Evolutionary conservation across 495 filamentous ascomycete genomes (phyloP), one percentile per base, ranked within the genome.

Genomic region (Tuber indicum): DNA sequence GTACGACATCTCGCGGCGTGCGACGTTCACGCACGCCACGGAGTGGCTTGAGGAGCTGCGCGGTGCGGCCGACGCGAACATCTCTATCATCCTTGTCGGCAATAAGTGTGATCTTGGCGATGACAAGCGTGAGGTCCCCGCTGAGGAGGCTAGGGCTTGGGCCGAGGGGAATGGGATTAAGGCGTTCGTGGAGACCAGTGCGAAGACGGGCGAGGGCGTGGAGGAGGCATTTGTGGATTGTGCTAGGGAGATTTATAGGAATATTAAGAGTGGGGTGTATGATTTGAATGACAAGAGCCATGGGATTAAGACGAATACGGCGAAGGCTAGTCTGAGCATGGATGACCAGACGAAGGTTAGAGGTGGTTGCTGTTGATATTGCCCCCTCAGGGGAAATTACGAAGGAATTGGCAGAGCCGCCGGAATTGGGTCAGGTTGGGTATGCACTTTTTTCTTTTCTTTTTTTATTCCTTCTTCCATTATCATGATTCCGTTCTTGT

Each of bases 21-120:
- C 89, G n/a, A 98, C 94, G 14, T 98, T 98, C 84, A 83, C 86
- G 69, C 92, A 93, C 75, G 96, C 91, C 71, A 93, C 91, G 8
- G 90, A 92, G 84, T 99, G 96, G 96, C 89, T 99, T 6, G 90
- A 93, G 79, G 96, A 99, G 85, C 87, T 99, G 73, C 89, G 94
- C 23, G 91, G 93, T 81, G 97, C 97, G 77, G 96, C 95, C 41
- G 96, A 98, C 84, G 92, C 94, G 2, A 91, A 93, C 80, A 97
- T 99, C 78, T 91, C 97, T 23, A 92, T 99, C 1, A 91, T 99
- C 39, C 86, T 99, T 3, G 96, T 99, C 0, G 96, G 96, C 46
- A 99, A 99, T 85, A 99, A 99, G 84, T 88, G 88, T 36, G 96
- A 99, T 85, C 88, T 98, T 43, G 89, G 91, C 0, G 86, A 85